These are phyloP conservation scores for Cynara cardunculus DNA, from an alignment of 129 eudicot genomes.

Conservation along the genomic window DNA sequence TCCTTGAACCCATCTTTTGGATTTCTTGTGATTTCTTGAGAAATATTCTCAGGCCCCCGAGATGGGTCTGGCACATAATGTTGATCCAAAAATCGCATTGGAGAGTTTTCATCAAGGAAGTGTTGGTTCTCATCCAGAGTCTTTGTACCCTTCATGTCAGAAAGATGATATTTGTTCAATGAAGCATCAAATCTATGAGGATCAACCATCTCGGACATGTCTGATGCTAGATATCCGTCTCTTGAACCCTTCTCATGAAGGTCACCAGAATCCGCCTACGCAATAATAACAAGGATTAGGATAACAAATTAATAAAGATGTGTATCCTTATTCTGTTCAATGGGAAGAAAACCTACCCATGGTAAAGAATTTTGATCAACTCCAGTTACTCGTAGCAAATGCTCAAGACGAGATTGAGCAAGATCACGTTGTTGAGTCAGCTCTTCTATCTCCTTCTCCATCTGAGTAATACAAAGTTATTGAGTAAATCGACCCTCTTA, in stretches of 20 bases:
- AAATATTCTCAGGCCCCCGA: constrained; percentile 43
- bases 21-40: constrained; percentile 28
- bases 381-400: constrained; percentile 42
- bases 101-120: constrained; percentile 50
- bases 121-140: constrained; percentile 34
- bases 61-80: constrained; percentile 49
- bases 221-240: constrained; percentile 32
- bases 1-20: constrained; percentile 51
- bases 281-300: constrained; percentile 4
- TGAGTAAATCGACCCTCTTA: neutral
- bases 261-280: constrained; percentile 33
- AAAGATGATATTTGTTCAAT: constrained; percentile 24
- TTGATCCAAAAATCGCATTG: constrained; percentile 31
- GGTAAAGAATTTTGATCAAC: constrained; percentile 32
- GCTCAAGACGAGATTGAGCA: constrained; percentile 62
- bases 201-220: constrained; percentile 34
- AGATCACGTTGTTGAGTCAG: constrained; percentile 69
- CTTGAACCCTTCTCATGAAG: constrained; percentile 26
- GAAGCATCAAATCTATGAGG: constrained; percentile 37
- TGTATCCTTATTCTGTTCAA: neutral
- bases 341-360: constrained; percentile 31
- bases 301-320: neutral
- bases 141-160: constrained; percentile 12
- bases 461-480: constrained; percentile 33
- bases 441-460: constrained; percentile 67